Base-by-base conservation (phyloP, 2,329 filamentous ascomycete genomes). In the Monilinia aucupariae region DNA sequence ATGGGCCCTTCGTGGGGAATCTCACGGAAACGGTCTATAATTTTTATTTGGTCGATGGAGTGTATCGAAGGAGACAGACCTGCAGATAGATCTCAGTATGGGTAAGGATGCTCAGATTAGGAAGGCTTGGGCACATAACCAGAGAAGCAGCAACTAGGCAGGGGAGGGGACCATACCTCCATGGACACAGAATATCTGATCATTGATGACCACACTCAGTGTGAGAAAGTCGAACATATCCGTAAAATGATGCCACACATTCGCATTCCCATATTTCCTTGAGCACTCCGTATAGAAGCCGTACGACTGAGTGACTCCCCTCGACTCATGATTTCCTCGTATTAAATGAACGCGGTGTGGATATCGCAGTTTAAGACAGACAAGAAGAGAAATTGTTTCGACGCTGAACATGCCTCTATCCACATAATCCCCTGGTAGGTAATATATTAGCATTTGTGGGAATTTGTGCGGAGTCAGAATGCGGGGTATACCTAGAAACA, bases 171-270 rank as follows among this genome's bases (percentile, higher is more conserved):
- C 76, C 74, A 76, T 76, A 80, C 88, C 94, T 75, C 94, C 94
- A 76, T 99, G 94, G 8, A 99, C 94, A 76, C 94, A 99, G 76
- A 99, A 99, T 69, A 99, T 99, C 76, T 97, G 91, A 76, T 99
- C 90, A 75, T 97, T 96, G 75, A 99, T 99, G 67, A 99, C 93
- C 65, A 97, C 96, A 71, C 91, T 96, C 63, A 99, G 81, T 9
- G 93, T 97, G 67, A 99, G 82, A 76, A 96, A 99, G 78, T 99
- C 94, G 77, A 99, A 99, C 92, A 99, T 97, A 78, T 99, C 94
- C 68, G 94, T 99, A 75, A 99, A 99, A 76, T 97, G 94, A 77
- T 99, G 94, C 94, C 94, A 99, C 27, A 99, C 94, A 72, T 94
- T 97, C 67, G 94, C 92, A 74, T 96, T 97, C 75, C 94, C 94